Percentiles rank a stretch among this genome's conserved stretches.
These are phyloP conservation scores for Hygrocybe punicea DNA, from an alignment of 768 basidiomycete species.

Conservation along the genomic window DNA sequence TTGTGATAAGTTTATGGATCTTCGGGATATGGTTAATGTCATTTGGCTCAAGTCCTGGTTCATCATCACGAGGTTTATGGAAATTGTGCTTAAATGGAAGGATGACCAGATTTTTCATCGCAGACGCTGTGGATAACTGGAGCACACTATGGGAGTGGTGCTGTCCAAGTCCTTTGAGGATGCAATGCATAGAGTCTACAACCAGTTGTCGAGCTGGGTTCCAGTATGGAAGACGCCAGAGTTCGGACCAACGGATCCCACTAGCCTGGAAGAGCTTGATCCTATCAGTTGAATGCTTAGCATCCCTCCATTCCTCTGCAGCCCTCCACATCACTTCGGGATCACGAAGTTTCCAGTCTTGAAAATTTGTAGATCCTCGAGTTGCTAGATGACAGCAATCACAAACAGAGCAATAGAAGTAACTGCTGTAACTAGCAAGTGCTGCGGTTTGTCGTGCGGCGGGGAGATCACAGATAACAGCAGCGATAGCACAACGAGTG, in stretches of 20 bases:
- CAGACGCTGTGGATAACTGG: conserved; percentile 2
- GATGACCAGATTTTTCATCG: background rate
- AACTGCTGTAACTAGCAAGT: conserved; percentile 14
- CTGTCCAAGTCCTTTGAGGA: conserved; percentile 24
- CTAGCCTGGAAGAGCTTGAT: conserved; percentile 17
- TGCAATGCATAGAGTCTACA: conserved; percentile 38
- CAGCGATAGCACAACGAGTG: conserved; percentile 25
- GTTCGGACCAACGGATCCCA: conserved; percentile 26
- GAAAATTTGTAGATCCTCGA: conserved; percentile 9
- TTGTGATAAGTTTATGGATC: conserved; percentile 1
- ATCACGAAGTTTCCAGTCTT: conserved; percentile 17
- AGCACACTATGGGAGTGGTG: conserved; percentile 16
- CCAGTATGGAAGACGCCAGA: conserved; percentile 37
- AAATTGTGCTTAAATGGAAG: conserved; percentile 7
- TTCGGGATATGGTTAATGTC: conserved; percentile 4
- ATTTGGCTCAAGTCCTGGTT: no score
- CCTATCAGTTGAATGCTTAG: conserved; percentile 8
- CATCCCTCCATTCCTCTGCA: conserved; percentile 23
- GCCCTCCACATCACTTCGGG: conserved; percentile 6
- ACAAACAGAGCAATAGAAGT: conserved; percentile 19
- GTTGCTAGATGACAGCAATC: background rate
- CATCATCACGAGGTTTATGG: conserved; percentile 17
- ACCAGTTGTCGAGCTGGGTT: conserved; percentile 29
- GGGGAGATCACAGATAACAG: conserved; percentile 36
- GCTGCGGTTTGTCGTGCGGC: conserved; percentile 27